Evolutionary conservation across 202 grass and related monocot species (phyloP).

Genomic region (Schoenoplectus triqueter): DNA sequence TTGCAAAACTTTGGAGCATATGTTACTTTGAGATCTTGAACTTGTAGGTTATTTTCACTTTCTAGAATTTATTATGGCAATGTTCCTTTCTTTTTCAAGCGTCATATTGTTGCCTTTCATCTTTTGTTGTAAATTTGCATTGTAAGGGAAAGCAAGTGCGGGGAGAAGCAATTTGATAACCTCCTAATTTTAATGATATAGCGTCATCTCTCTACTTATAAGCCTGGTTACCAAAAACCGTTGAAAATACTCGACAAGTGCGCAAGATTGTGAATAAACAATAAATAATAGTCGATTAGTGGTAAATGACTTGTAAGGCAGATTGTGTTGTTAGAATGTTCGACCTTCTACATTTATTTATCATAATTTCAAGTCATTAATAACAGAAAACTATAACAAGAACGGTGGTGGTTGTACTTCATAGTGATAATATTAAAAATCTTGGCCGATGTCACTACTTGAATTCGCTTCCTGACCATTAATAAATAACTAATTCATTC

Average conservation of each 20-base stretch:
- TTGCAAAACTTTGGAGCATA: constrained; percentile 26
- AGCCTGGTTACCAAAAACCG: neutral
- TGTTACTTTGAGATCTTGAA: neutral
- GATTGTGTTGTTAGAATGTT: too few species aligned
- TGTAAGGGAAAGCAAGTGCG: neutral
- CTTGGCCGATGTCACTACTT: too few species aligned
- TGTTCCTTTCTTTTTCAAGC: neutral
- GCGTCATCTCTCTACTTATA: neutral
- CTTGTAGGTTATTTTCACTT: neutral
- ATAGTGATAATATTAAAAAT: too few species aligned
- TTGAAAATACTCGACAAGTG: neutral
- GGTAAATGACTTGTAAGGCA: too few species aligned
- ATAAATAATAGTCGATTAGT: too few species aligned
- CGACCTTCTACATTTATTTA: too few species aligned
- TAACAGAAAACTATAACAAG: too few species aligned
- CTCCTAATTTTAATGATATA: neutral
- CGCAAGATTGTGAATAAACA: too few species aligned
- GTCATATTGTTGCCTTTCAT: neutral
- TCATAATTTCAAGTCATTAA: too few species aligned
- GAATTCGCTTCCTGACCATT: too few species aligned
- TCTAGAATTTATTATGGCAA: neutral
- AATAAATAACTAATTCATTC: too few species aligned
- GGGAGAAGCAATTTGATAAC: neutral
- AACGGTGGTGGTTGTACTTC: too few species aligned
- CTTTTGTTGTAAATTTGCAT: constrained; percentile 28